These are phyloP conservation scores for Trichoderma sp. DNA, from an alignment of 2,329 filamentous ascomycete species.

Conservation along the genomic window DNA sequence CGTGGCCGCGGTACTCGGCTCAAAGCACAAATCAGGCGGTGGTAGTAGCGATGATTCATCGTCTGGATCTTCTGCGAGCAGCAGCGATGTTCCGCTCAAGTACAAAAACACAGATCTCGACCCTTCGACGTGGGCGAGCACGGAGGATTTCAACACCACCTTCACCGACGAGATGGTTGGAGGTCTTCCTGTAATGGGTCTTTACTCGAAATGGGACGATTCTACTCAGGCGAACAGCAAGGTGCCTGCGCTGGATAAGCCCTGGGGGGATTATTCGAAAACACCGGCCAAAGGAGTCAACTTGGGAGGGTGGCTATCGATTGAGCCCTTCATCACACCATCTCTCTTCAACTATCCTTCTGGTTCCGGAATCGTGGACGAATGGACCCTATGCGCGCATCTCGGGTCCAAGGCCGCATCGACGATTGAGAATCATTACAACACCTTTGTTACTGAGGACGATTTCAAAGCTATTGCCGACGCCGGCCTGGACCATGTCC, in stretches of 20 bases:
- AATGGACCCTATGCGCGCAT: conserved; percentile 75
- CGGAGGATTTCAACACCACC: conserved; percentile 87
- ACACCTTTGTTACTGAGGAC: conserved; percentile 79
- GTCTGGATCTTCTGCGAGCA: conserved; percentile 42
- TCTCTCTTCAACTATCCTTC: conserved; percentile 77
- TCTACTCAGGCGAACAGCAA: conserved; percentile 73
- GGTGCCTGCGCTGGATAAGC: conserved; percentile 73
- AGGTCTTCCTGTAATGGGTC: conserved; percentile 85
- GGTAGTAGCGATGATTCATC: conserved; percentile 30
- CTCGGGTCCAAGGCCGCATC: conserved; percentile 67
- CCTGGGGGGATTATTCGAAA: conserved; percentile 75
- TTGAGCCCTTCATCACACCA: conserved; percentile 95
- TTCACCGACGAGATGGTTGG: conserved; percentile 86
- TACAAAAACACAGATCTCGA: conserved; percentile 79
- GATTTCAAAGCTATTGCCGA: conserved; percentile 82
- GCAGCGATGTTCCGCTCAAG: conserved; percentile 60
- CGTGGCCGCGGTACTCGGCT: conserved; percentile 65
- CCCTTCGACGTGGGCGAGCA: conserved; percentile 90
- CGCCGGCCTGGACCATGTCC: conserved; percentile 93
- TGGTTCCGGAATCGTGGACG: conserved; percentile 72
- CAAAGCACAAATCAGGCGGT: conserved; percentile 46
- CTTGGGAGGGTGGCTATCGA: conserved; percentile 86
- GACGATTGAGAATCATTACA: conserved; percentile 87
- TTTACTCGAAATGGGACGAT: conserved; percentile 85
- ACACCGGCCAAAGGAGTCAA: conserved; percentile 88